phyloP scores from a whole-genome alignment of 148 eudicot genomes.

The Polygonum aviculare region DNA sequence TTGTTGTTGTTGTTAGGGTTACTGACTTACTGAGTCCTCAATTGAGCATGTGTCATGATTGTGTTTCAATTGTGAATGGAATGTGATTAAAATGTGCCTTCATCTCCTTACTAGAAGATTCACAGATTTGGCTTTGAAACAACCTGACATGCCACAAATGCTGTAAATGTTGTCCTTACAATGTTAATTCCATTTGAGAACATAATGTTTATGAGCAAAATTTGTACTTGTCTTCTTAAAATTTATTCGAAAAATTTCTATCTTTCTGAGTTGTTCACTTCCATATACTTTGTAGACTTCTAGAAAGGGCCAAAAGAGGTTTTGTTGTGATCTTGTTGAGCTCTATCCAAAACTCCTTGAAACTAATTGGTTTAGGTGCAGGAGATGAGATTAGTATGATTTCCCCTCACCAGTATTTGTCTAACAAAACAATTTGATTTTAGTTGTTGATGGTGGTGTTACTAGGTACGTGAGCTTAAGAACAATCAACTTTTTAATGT shows the following conservation, averaged over 20 bases:
- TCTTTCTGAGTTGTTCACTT: background rate
- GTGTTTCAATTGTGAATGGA: too few species aligned
- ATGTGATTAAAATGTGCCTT: too few species aligned
- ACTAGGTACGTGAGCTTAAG: constrained; percentile 83
- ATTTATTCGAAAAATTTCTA: background rate
- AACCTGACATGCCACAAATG: background rate
- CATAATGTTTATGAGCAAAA: background rate
- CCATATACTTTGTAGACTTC: background rate
- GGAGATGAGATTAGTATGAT: background rate
- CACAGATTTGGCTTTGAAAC: background rate
- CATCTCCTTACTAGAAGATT: background rate
- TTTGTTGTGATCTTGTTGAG: background rate
- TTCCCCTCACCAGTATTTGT: background rate
- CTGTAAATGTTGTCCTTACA: background rate
- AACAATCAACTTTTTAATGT: constrained; percentile 74
- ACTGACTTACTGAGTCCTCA: too few species aligned
- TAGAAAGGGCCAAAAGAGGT: background rate
- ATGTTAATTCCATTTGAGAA: background rate
- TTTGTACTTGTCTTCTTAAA: background rate
- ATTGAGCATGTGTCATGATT: too few species aligned
- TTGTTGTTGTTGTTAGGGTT: too few species aligned
- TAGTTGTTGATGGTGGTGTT: background rate
- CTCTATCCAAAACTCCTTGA: background rate
- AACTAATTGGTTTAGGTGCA: background rate
- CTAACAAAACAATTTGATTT: background rate